Evolutionary conservation across 2,329 filamentous ascomycete species (phyloP), one percentile per base, ranked within the genome.

Genomic region (Fusarium sp.): DNA sequence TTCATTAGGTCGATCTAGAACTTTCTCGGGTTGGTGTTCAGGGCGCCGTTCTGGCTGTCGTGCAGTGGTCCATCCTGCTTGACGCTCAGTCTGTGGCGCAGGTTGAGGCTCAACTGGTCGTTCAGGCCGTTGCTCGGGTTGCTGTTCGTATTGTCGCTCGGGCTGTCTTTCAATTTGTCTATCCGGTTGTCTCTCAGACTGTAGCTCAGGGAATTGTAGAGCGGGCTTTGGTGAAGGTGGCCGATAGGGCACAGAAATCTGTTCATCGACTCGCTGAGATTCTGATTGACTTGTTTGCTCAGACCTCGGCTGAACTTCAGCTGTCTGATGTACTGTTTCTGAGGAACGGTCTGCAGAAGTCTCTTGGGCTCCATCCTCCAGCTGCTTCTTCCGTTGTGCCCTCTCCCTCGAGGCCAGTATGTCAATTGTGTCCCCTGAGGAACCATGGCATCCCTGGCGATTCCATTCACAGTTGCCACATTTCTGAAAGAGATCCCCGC

Each of bases 401-500:
- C 64, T 69, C 47, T 69, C 62, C 50, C 64, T 76, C 6, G 73
- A 64, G 18, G 69, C 64, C 4, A 67, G 35, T 37, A 74, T 52
- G 25, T 78, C 76, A 33, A 78, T 74, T 23, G 64, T 69, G 25
- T 77, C 68, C 10, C 71, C 77, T n/a, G 77, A 77, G 3, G 78
- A 79, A 18, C 76, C 79, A 47, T 82, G 81, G 47, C 83, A 85
- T 23, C 79, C 79, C 59, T 82, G 80, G 5, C 81, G 81, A 67
- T 84, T 85, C 86, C 86, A 88, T 72, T 87, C 85, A 69, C 86
- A 88, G 69, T 88, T 88, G 35, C 85, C 86, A 64, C 86, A 88
- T 33, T 85, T 83, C 7, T 83, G 82, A 59, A 87, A 86, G 8
- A 84, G 78, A 11, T 79, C 75, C 9, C 81, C 82, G 9, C 82